Evolutionary conservation across 2,329 filamentous ascomycete species (phyloP), one percentile per base, ranked within the genome.

Genomic region (Aspergillus fijiensis): DNA sequence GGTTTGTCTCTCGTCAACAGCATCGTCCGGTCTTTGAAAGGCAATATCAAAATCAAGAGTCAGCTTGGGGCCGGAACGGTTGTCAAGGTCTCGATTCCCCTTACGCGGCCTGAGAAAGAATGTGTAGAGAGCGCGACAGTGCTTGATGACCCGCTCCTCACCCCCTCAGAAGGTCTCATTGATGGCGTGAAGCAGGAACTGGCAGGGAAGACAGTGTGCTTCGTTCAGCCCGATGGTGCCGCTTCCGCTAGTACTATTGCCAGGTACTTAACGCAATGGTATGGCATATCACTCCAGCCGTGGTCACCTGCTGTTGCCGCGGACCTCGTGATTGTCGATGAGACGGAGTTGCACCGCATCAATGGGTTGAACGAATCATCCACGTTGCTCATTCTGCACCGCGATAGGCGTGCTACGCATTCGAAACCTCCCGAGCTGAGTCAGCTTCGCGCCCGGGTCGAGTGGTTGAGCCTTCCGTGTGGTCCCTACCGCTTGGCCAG

Each of bases 1-100:
- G 87, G 87, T 0, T 74, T 89, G 23, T 85, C 82, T 42, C 81
- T 89, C 4, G 86, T 89, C 3, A 79, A 80, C 35, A 63, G 72
- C 67, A 84, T 89, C 3, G 78, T 87, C 9, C 77, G 80, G n/a
- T 81, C 82, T 47, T 74, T 88, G 0, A 79, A 80, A 2, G 86
- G 85, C 0, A 77, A 74, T 1, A 83, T 88, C 42, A 77, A 82
- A 10, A 77, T 88, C 35, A 77, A 76, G 29, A 82, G 76, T 31
- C 74, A 81, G 60, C 70, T 75, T 6, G 76, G 77, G 3, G 72
- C 74, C 35, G 84, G 84, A 1, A 85, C 84, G 0, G 80, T 80
- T 27, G 78, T 82, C 2, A 76, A 74, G 12, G 77, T 83, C n/a
- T 74, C 69, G 29, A 33, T 52, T 14, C 33, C 55, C 16, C 39